These are phyloP conservation scores for Trametes cinnabarina DNA, from an alignment of 768 basidiomycete species.

Conservation along the genomic window DNA sequence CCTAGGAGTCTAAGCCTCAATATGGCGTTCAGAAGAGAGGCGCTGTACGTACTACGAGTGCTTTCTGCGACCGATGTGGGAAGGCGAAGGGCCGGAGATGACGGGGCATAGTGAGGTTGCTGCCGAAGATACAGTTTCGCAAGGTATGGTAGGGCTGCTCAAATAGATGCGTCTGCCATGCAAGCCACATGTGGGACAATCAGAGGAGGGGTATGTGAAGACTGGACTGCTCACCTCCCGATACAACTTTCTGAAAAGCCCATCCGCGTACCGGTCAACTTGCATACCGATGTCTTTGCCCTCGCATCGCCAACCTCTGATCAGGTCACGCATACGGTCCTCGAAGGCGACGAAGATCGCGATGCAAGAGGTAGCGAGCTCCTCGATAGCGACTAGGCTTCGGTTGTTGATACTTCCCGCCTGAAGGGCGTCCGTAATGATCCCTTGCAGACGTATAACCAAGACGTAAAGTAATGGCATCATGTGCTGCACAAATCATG, in stretches of 20 bases:
- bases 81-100: background rate
- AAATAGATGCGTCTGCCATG: background rate
- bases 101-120: background rate
- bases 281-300: constrained; percentile 8
- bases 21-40: background rate
- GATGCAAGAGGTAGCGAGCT: constrained; percentile 8
- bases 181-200: background rate
- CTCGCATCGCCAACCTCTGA: constrained; percentile 8
- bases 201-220: background rate
- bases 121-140: background rate
- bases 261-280: constrained; percentile 11
- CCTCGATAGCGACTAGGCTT: background rate
- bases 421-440: background rate
- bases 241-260: constrained; percentile 7
- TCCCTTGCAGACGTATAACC: background rate
- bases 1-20: background rate
- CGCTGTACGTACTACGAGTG: background rate
- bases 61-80: background rate
- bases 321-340: constrained; percentile 1
- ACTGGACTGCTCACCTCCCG: background rate
- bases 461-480: constrained; percentile 9
- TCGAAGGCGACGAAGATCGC: constrained; percentile 9
- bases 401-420: background rate
- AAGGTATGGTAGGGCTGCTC: background rate
- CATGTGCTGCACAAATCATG: background rate